Evolutionary conservation across 306 rosid species (phyloP).

Genomic region (Cicer pinnatifidum): DNA sequence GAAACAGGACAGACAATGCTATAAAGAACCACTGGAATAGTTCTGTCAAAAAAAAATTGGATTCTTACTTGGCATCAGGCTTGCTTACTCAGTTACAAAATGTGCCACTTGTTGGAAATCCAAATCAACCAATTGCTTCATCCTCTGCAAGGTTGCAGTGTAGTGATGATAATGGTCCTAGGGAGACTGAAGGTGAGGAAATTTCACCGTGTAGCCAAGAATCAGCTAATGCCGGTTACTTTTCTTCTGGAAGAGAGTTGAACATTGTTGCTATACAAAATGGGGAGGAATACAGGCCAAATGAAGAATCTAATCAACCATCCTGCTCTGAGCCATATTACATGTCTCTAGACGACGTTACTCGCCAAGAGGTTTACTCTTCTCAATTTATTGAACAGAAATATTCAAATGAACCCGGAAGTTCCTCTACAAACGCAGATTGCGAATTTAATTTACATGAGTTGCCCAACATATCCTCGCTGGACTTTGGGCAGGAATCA

Average conservation of each 20-base stretch:
- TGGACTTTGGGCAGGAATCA: conserved; percentile 62
- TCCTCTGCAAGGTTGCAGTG: conserved; percentile 71
- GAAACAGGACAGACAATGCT: conserved; percentile 97
- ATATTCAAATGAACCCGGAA: conserved; percentile 59
- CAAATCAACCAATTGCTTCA: conserved; percentile 58
- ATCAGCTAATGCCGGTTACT: conserved; percentile 59
- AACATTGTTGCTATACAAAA: conserved; percentile 51
- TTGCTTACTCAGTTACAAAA: conserved; percentile 69
- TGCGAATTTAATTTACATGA: conserved; percentile 56
- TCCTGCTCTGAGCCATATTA: conserved; percentile 76
- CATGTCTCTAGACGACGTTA: conserved; percentile 64
- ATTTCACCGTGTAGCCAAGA: conserved; percentile 90
- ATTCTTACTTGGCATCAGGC: conserved; percentile 94
- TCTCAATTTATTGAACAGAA: conserved; percentile 60
- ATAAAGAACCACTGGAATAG: conserved; percentile 99
- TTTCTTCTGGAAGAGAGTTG: conserved; percentile 55
- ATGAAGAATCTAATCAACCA: conserved; percentile 62
- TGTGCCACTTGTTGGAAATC: conserved; percentile 63
- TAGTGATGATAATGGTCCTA: conserved; percentile 69
- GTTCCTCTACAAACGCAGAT: conserved; percentile 54
- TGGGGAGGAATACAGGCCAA: conserved; percentile 58
- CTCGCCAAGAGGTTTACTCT: conserved; percentile 60
- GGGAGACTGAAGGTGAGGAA: conserved; percentile 73
- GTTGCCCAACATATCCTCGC: conserved; percentile 59
- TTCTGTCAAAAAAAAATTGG: conserved; percentile 97